Evolutionary conservation across 768 basidiomycete genomes (phyloP), one percentile per base, ranked within the genome.

Genomic region (Leccinum subtestaceum): DNA sequence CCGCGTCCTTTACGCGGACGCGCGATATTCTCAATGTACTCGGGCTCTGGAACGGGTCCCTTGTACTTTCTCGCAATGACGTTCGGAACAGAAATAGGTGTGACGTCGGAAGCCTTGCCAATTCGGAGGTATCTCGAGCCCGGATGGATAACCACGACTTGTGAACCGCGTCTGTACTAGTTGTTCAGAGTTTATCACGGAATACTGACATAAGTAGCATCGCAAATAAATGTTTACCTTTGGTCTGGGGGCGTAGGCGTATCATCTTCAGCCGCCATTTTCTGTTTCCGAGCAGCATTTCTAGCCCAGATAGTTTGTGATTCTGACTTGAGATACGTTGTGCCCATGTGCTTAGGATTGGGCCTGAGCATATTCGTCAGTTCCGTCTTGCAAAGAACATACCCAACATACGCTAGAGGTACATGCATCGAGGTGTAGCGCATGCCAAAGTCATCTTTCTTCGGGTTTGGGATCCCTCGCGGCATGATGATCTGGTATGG

Each of bases 401-500:
- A 60, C 49, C 27, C 31, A 72, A 72, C 80, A 61, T 67, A 91
- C 87, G 85, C 81, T 60, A 90, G 73, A 29, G 92, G 93, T 10
- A 93, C 91, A 73, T 85, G 79, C 73, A 94, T 94, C 13, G 82
- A 78, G 4, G 93, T 93, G 73, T 88, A 93, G 48, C 85, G 83
- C 78, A 94, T 78, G 15, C 91, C 89, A 57, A 84, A 86, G 65
- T 93, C 91, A 77, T 93, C 90, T 63, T 84, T 82, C 73, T 86
- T 89, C 29, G 82, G 84, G 67, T 90, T 91, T 31, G 91, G 90
- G 50, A 92, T 83, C 59, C 91, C 91, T 72, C 91, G 82, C 60
- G 91, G 91, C 91, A 92, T 92, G 32, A 21, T 60, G 46, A 46
- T 60, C n/a, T 53, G 52, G 40, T 45, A 36, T 25, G 29, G 40